Evolutionary conservation across 2,329 filamentous ascomycete species (phyloP), one percentile per base, ranked within the genome.

Genomic region (Peltaster fructicola): DNA sequence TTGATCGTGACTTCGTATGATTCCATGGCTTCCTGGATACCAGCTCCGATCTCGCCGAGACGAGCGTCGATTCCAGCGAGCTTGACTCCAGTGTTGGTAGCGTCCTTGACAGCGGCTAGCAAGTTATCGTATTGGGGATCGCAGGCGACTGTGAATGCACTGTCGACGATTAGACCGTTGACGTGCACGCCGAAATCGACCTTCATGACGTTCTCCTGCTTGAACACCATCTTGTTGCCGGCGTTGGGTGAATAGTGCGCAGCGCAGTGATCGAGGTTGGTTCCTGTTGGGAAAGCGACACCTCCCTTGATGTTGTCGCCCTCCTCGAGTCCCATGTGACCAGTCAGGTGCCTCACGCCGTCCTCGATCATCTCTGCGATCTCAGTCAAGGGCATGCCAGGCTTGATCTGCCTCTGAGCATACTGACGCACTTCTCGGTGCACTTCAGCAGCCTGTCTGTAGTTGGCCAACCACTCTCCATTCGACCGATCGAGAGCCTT

Each of bases 171-270:
- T 37, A 70, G 64, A 4, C 78, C 78, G 42, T 76, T 78, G 41
- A 84, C 64, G 46, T 85, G 78, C 15, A 84, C 77, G 23, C 78
- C 77, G 41, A 82, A 78, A 42, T 85, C 77, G 6, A 84, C 71
- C 51, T 80, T 84, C 63, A 85, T 65, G 17, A 90, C 77, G 45
- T 90, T 78, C 33, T 68, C 64, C 43, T 76, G 59, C 30, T 88
- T 56, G 16, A 82, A 53, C 40, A 75, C 65, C 47, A 81, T 79
- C 50, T 70, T 73, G 43, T 63, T 54, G 2, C 63, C 61, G 1
- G 63, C 57, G 36, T 66, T 68, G 5, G 64, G 64, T 2, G 62
- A 66, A 38, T 54, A 68, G 43, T 68, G 64, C 5, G 64, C 64
- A 8, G 56, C 62, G 20, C 54, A 49, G 33, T 67, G 53, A 34